Evolutionary conservation across 2,329 filamentous ascomycete genomes (phyloP).

Genomic region (Blastomyces emzantsi): DNA sequence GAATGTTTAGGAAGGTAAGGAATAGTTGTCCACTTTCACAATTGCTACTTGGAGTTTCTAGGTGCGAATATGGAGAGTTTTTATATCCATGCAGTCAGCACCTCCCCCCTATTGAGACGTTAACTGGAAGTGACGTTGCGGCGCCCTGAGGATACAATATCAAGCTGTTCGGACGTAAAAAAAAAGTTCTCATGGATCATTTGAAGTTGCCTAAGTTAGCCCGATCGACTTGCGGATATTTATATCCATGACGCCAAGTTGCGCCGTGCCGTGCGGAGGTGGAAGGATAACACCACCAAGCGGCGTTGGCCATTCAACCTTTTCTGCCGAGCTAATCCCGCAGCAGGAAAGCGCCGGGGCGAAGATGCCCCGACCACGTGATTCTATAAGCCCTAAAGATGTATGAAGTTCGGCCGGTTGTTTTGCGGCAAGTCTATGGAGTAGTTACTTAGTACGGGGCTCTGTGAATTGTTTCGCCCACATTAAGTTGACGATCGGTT

Average conservation of each 20-base stretch:
- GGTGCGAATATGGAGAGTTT: not conserved
- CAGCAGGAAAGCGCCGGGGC: not conserved
- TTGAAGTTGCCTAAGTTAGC: not conserved
- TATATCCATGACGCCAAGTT: not conserved
- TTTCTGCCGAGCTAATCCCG: not conserved
- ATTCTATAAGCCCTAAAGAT: not conserved
- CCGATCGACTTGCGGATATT: not conserved
- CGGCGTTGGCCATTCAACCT: not conserved
- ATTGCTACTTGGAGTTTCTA: not conserved
- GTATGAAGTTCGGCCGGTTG: too few species aligned
- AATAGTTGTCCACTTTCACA: not conserved
- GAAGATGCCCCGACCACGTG: not conserved
- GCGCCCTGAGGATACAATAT: too few species aligned
- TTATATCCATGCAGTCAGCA: not conserved
- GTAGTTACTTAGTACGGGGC: too few species aligned
- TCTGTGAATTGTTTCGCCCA: too few species aligned
- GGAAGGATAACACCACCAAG: not conserved
- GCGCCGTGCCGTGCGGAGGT: not conserved
- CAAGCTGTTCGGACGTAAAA: too few species aligned
- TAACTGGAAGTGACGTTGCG: not conserved
- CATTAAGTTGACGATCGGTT: too few species aligned
- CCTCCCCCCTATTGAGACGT: too few species aligned
- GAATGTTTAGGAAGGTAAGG: not conserved
- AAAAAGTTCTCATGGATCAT: too few species aligned
- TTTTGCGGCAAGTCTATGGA: too few species aligned